Base-by-base conservation (phyloP, 1,284 basidiomycete species). In the Ceratobasidium sp. region DNA sequence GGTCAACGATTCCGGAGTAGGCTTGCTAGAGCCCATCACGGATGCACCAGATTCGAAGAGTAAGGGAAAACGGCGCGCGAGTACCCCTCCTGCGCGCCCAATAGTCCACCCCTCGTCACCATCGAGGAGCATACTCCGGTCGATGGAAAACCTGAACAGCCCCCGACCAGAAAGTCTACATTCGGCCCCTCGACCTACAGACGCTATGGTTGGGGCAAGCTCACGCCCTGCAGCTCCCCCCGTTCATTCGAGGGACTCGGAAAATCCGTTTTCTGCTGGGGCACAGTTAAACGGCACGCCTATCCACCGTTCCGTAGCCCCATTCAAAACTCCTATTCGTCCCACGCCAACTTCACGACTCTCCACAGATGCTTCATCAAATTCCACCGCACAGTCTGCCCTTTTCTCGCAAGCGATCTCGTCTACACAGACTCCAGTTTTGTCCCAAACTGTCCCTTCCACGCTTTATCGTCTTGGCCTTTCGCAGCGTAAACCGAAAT, bases 401-500 rank as follows among this genome's bases (percentile, higher is more conserved):
- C 23, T 54, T 35, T 75, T 66, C 44, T 66, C 52, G 12, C 68
- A 59, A 23, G 20, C 68, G 7, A 23, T 5, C 20, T 44, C 73
- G 35, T 35, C 65, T 23, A 52, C 35, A 18, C 65, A 48, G 50
- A 67, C 44, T 27, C 38, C 69, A 5, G 20, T 44, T 16, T 12
- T 55, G 23, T 75, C 73, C 18, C 73, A 75, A 50, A 30, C 60
- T 23, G 62, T 20, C 33, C 62, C 73, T 18, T 75, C 73, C 3
- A 75, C 71, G 8, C 50, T 75, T 3, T 75, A 75, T 44, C 73
- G 73, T 2, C 60, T 75, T 33, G 73, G 73, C 20, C 38, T 75
- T 23, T 75, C 73, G 2, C 73, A 66, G 50, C 60, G 73, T 27
- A 75, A 75, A 62, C 73, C 73, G 18, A 75, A 75, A 33, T 38